A percentile compares a stretch with the other conserved stretches of the same genome.
Conservation (phyloP, 2,329 filamentous ascomycete genomes). For the Trichothecium roseum region DNA sequence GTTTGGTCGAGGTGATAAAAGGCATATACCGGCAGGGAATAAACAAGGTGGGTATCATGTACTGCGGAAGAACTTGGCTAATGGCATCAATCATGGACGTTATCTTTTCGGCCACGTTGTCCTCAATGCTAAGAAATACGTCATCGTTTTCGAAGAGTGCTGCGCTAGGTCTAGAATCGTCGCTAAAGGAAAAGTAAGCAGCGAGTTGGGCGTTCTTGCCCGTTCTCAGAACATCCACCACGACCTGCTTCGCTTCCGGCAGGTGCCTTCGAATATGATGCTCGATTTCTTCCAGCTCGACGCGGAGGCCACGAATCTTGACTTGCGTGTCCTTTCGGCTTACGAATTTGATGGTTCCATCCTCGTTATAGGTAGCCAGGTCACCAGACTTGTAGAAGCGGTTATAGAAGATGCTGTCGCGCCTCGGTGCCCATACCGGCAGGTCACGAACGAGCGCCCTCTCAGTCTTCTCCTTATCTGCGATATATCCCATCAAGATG, state of each 20-base stretch:
- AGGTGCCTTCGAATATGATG: not conserved
- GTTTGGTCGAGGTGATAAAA: conserved; percentile 7
- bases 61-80: conserved; percentile 3
- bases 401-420: not conserved
- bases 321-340: conserved; percentile 45
- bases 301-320: conserved; percentile 42
- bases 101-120: too few species aligned
- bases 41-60: conserved; percentile 8
- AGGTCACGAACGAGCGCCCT: not conserved
- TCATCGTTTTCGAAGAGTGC: not conserved
- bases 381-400: conserved; percentile 13
- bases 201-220: not conserved
- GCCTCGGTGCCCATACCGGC: conserved; percentile 1
- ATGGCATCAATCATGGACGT: too few species aligned
- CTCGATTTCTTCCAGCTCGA: conserved; percentile 28
- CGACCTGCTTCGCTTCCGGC: not conserved
- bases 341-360: conserved; percentile 28
- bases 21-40: conserved; percentile 6
- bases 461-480: not conserved
- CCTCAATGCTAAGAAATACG: too few species aligned
- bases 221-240: not conserved
- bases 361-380: conserved; percentile 14
- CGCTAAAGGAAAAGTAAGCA: not conserved
- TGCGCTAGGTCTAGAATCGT: not conserved
- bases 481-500: conserved; percentile 2